Evolutionary conservation across 768 basidiomycete species (phyloP), one percentile per base, ranked within the genome.

Genomic region (Boletus rubescentipes): DNA sequence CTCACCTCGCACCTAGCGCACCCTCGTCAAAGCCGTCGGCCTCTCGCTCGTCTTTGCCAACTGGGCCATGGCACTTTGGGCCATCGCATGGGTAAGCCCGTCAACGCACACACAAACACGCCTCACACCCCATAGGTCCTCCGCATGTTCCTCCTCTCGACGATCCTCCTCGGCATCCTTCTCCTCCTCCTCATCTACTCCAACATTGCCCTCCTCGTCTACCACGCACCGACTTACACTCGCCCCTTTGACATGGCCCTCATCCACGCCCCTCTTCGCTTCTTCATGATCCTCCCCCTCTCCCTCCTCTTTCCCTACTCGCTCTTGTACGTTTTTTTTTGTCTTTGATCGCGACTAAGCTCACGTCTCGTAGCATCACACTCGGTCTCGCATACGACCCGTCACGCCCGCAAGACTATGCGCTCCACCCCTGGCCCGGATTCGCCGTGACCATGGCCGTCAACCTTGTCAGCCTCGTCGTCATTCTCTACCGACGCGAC

Each of bases 231-330:
- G 0, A 79, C 74, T 0, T 73, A 73, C 21, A 67, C 72, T 0
- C 79, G 84, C 1, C 91, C 91, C 0, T 68, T 95, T 37, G 92
- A 94, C 67, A 84, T 82, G 32, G 77, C 85, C 0, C 85, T 95
- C 59, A 90, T 97, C 51, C 94, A 97, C 61, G 89, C 90, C 0
- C 95, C 95, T 0, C 75, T 96, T 49, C 79, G 90, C 3, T 85
- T 92, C 54, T 50, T 79, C 68, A 61, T 83, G 82, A 44, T 88
- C 76, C 82, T 89, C 52, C 72, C 83, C 56, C 32, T 60, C 15
- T 66, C 70, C 0, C 51, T 82, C 40, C 65, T 81, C 57, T 77
- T 84, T 55, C 69, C 74, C 1, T 81, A 84, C 58, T 80, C 78
- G 37, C 77, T 85, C 14, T 85, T 87, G 77, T 79, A 55, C 41